Evolutionary conservation across 2,329 filamentous ascomycete species (phyloP).

Genomic region (Alternaria sp.): DNA sequence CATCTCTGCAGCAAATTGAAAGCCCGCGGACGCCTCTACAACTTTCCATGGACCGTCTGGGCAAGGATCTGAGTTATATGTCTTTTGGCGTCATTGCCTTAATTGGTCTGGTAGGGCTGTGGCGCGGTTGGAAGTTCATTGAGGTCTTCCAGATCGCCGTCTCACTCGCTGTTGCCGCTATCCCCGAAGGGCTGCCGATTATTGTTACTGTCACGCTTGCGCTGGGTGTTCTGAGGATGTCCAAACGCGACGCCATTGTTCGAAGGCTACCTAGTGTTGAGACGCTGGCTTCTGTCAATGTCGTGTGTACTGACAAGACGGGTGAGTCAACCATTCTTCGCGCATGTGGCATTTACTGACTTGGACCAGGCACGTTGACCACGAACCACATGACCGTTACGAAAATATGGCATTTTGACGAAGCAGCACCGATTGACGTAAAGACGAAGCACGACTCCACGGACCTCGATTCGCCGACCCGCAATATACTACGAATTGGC

Average conservation of each 20-base stretch:
- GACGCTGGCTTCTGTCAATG: constrained; percentile 96
- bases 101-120: constrained; percentile 87
- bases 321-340: constrained; percentile 53
- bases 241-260: constrained; percentile 91
- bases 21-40: constrained; percentile 93
- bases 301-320: constrained; percentile 99
- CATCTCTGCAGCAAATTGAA: constrained; percentile 92
- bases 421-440: constrained; percentile 62
- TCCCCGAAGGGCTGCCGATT: constrained; percentile 94
- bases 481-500: constrained; percentile 84
- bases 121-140: constrained; percentile 86
- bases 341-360: not conserved
- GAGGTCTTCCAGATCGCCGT: constrained; percentile 99
- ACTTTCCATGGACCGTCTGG: constrained; percentile 95
- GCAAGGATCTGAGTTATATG: constrained; percentile 94
- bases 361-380: constrained; percentile 75
- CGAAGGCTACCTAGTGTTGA: constrained; percentile 95
- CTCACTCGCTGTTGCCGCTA: constrained; percentile 92
- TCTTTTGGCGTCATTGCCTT: constrained; percentile 94
- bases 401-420: constrained; percentile 94
- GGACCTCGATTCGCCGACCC: constrained; percentile 73
- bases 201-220: constrained; percentile 98
- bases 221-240: constrained; percentile 95
- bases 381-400: constrained; percentile 98
- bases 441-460: constrained; percentile 59